Conservation (phyloP, 345 rosid species). For the Aquilaria yunnanensis region DNA sequence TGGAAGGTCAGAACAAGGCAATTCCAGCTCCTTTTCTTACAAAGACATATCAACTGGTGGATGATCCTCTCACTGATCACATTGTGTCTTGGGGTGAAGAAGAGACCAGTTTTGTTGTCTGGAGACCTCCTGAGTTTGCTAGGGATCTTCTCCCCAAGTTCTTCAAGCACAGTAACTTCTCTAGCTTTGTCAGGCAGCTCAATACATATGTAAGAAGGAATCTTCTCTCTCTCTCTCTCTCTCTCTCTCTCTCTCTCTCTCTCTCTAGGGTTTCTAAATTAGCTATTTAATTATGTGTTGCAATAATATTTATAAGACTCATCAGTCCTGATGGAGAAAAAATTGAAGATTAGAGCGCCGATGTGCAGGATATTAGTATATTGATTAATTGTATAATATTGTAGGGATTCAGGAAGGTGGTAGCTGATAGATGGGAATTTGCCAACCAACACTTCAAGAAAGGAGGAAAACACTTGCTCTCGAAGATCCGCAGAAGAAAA, state of each 20-base stretch:
- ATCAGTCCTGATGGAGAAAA: too few species aligned
- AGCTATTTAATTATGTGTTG: too few species aligned
- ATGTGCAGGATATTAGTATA: too few species aligned
- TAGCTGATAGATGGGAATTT: conserved; percentile 67
- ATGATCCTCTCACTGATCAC: conserved; percentile 49
- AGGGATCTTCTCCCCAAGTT: conserved; percentile 43
- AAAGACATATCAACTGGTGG: conserved; percentile 56
- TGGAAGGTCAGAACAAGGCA: conserved; percentile 18
- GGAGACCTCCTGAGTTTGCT: conserved; percentile 59
- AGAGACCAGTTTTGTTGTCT: conserved; percentile 45
- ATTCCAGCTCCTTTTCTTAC: conserved; percentile 53
- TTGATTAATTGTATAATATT: too few species aligned
- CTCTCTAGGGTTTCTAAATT: too few species aligned
- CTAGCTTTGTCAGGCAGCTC: conserved; percentile 49
- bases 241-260: neutral
- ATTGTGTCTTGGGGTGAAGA: conserved; percentile 58
- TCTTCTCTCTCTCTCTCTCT: neutral
- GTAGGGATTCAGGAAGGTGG: conserved; percentile 59
- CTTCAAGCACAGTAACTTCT: conserved; percentile 57
- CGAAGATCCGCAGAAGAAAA: conserved; percentile 55
- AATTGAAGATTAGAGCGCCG: too few species aligned
- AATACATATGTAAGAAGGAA: conserved; percentile 34
- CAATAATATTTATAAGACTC: too few species aligned
- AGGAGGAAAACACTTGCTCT: conserved; percentile 50
- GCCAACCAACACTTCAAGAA: conserved; percentile 50